A percentile compares a stretch with the other conserved stretches of the same genome.
These are phyloP conservation scores for Massospora cicadina DNA, from an alignment of 371 early-diverging fungal genomes.

Conservation along the genomic window DNA sequence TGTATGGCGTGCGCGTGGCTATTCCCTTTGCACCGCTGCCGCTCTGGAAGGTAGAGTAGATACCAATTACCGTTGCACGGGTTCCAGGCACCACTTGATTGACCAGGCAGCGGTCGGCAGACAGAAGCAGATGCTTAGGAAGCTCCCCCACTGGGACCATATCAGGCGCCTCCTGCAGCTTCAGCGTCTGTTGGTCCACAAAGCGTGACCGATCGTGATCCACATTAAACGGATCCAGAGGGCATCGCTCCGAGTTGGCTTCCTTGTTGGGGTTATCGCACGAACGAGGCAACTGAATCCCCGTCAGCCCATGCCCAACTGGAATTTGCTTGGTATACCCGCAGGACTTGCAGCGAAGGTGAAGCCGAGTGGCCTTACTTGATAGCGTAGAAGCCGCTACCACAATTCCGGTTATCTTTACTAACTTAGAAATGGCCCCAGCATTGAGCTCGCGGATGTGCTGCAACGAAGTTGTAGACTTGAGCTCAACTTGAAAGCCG, in stretches of 20 bases:
- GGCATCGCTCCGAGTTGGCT: conserved; percentile 37
- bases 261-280: conserved; percentile 40
- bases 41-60: conserved; percentile 77
- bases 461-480: conserved; percentile 63
- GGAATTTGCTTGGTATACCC: conserved; percentile 54
- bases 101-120: conserved; percentile 75
- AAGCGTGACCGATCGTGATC: conserved; percentile 91
- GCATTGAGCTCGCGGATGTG: conserved; percentile 76
- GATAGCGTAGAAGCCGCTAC: conserved; percentile 85
- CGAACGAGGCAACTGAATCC: conserved; percentile 61
- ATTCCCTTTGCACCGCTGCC: conserved; percentile 32
- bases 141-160: conserved; percentile 98
- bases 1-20: conserved; percentile 82
- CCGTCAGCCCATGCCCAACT: conserved; percentile 73
- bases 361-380: conserved; percentile 73
- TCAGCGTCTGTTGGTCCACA: conserved; percentile 95
- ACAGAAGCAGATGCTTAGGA: conserved; percentile 88
- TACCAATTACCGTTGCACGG: conserved; percentile 87
- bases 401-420: conserved; percentile 93
- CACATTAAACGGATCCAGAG: conserved; percentile 89
- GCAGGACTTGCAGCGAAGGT: conserved; percentile 76
- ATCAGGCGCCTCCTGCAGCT: conserved; percentile 96
- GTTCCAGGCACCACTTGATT: conserved; percentile 92
- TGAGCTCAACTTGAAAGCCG: conserved; percentile 76
- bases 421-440: conserved; percentile 77